A percentile compares a stretch with the other conserved stretches of the same genome.
Evolutionary conservation across 371 early-diverging fungal species (phyloP).

Genomic region (Haplosporangium sp.): DNA sequence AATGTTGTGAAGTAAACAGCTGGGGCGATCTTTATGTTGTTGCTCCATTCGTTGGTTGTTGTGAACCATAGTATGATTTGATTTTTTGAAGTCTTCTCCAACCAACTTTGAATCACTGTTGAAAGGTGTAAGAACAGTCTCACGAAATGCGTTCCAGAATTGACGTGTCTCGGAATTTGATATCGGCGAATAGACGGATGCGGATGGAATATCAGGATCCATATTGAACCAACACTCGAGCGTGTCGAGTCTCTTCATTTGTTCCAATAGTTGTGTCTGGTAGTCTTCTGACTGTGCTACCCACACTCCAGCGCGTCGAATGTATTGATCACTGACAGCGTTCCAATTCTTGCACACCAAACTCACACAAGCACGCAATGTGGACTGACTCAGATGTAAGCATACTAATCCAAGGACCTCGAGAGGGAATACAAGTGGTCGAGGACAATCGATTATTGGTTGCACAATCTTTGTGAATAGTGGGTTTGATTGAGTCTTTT

Average conservation of each 20-base stretch:
- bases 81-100: too few species aligned
- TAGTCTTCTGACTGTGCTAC: conserved; percentile 5
- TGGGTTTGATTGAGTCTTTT: neutral
- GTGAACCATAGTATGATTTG: too few species aligned
- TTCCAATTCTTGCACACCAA: conserved; percentile 40
- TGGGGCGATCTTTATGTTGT: neutral
- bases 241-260: conserved; percentile 25
- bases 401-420: conserved; percentile 41
- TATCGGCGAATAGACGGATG: neutral
- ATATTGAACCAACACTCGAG: conserved; percentile 29
- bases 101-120: neutral
- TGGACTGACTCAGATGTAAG: conserved; percentile 22
- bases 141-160: neutral
- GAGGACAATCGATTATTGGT: conserved; percentile 6
- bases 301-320: conserved; percentile 31
- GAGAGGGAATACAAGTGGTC: conserved; percentile 22
- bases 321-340: conserved; percentile 18
- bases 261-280: conserved; percentile 8
- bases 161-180: too few species aligned
- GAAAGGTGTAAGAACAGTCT: conserved; percentile 9
- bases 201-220: conserved; percentile 18
- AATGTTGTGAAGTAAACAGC: conserved; percentile 31
- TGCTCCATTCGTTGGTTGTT: neutral
- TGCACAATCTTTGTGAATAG: conserved; percentile 17
- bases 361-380: conserved; percentile 22